Evolutionary conservation across 768 basidiomycete species (phyloP).

Genomic region (Obba rivulosa): DNA sequence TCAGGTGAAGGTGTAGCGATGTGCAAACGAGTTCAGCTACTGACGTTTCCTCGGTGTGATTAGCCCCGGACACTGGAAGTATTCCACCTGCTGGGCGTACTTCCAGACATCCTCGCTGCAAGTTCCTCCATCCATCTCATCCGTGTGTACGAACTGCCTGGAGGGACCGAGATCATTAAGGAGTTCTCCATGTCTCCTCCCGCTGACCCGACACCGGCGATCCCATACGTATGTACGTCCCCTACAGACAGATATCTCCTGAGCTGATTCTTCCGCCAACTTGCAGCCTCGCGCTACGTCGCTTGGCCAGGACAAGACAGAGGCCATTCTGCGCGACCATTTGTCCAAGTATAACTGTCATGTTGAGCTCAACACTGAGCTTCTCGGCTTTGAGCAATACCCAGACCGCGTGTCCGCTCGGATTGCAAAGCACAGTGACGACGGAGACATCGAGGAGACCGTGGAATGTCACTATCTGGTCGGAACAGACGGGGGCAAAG

Average conservation of each 20-base stretch:
- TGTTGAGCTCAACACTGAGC: conserved; percentile 32
- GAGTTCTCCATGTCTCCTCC: conserved; percentile 3
- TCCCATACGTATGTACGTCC: conserved; percentile 9
- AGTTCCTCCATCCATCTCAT: conserved; percentile 1
- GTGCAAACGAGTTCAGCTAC: no score
- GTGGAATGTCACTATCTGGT: conserved; percentile 30
- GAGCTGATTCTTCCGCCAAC: not conserved
- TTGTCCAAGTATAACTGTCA: conserved; percentile 18
- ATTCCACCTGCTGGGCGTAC: conserved; percentile 14
- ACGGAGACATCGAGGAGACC: conserved; percentile 21
- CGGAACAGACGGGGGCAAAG: conserved; percentile 37
- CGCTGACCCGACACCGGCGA: conserved; percentile 6
- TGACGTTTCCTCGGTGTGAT: no score
- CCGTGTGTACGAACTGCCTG: conserved; percentile 14
- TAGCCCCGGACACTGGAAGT: conserved; percentile 19
- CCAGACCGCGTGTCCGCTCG: conserved; percentile 24
- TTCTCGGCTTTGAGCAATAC: conserved; percentile 28
- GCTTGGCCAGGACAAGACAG: conserved; percentile 17
- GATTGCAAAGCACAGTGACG: conserved; percentile 16
- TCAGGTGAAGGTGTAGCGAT: no score
- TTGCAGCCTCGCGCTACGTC: not conserved
- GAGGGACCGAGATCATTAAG: conserved; percentile 5
- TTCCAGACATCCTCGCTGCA: conserved; percentile 8
- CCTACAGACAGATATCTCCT: not conserved
- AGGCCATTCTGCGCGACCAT: conserved; percentile 26